Evolutionary conservation across 1,284 basidiomycete genomes (phyloP).

Genomic region (Taiwanofungus camphoratus): DNA sequence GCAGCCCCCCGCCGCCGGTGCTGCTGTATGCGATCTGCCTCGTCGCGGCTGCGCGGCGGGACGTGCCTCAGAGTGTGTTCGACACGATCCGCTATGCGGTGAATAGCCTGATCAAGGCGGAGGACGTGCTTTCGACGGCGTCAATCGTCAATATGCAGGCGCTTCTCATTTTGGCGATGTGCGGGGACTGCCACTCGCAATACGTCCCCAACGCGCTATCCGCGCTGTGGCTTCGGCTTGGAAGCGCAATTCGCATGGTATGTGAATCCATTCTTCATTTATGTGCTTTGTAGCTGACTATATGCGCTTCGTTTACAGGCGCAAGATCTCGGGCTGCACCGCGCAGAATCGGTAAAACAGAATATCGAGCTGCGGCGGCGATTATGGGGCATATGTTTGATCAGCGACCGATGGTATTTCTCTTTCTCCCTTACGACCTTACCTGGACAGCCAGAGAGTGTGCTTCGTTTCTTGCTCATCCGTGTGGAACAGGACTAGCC

Average conservation of each 20-base stretch:
- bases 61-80: conserved; percentile 80
- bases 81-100: conserved; percentile 81
- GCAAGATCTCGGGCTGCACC: conserved; percentile 88
- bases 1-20: conserved; percentile 68
- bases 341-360: conserved; percentile 76
- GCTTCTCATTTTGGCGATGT: conserved; percentile 79
- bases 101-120: conserved; percentile 80
- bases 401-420: conserved; percentile 83
- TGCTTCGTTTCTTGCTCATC: conserved; percentile 8
- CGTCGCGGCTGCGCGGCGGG: conserved; percentile 80
- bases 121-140: conserved; percentile 86
- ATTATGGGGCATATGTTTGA: conserved; percentile 88
- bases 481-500: conserved; percentile 51
- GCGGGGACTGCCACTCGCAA: conserved; percentile 74
- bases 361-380: conserved; percentile 78
- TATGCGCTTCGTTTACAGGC: conserved; percentile 46
- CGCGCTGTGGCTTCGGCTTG: conserved; percentile 72
- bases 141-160: conserved; percentile 87
- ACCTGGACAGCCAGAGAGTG: not conserved
- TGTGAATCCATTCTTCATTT: conserved; percentile 20
- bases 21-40: conserved; percentile 92
- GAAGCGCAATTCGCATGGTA: conserved; percentile 83
- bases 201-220: conserved; percentile 74
- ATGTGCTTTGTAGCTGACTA: conserved; percentile 3
- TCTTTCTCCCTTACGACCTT: conserved; percentile 2